phyloP scores from a whole-genome alignment of 2,329 filamentous ascomycete species.

The Fusarium bulbicola region DNA sequence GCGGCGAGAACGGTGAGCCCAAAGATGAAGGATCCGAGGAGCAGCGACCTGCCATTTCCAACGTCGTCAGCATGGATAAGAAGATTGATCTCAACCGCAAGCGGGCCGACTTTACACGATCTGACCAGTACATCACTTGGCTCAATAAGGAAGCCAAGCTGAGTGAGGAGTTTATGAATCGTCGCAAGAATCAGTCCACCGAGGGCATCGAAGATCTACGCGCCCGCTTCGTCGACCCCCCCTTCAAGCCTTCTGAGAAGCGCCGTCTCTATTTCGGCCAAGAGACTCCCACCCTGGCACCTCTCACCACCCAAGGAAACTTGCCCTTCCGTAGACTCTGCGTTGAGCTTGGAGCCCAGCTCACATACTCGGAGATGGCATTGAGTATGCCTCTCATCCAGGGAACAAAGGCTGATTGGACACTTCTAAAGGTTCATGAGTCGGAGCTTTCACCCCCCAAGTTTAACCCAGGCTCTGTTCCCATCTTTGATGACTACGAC shows the following conservation, averaged over 20 bases:
- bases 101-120: constrained; percentile 73
- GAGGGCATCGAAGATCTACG: constrained; percentile 73
- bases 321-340: constrained; percentile 93
- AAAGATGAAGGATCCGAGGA: constrained; percentile 57
- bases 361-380: constrained; percentile 99
- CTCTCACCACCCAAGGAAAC: constrained; percentile 96
- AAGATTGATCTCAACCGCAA: constrained; percentile 82
- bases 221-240: constrained; percentile 84
- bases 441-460: constrained; percentile 79
- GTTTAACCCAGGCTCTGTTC: constrained; percentile 61
- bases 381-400: constrained; percentile 90
- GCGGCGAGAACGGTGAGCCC: constrained; percentile 41
- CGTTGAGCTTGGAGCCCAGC: constrained; percentile 85
- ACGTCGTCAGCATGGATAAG: constrained; percentile 73
- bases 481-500: constrained; percentile 80
- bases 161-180: constrained; percentile 52
- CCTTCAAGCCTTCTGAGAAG: constrained; percentile 92
- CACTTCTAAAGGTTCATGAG: constrained; percentile 90
- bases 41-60: constrained; percentile 74
- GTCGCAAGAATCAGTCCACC: constrained; percentile 53
- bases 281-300: constrained; percentile 93
- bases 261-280: constrained; percentile 91
- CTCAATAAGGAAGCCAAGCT: constrained; percentile 69
- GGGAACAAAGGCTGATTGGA: constrained; percentile 92
- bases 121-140: constrained; percentile 82